Evolutionary conservation across 768 basidiomycete genomes (phyloP).

Genomic region (Podaxis mareebaensis): DNA sequence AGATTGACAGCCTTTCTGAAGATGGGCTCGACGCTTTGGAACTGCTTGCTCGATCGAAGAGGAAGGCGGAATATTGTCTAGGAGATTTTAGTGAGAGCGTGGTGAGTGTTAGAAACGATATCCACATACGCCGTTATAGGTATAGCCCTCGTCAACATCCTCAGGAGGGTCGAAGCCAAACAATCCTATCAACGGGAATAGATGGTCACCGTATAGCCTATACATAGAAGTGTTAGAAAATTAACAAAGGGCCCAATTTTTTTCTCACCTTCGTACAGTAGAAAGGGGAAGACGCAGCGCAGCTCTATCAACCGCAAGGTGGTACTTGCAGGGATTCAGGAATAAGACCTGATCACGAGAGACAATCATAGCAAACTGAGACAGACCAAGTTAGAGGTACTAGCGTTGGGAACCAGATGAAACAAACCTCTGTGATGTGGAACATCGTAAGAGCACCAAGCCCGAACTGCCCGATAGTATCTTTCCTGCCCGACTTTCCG

Average conservation of each 20-base stretch:
- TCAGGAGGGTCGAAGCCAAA: slow-evolving; percentile 26
- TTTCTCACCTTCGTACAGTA: slow-evolving; percentile 18
- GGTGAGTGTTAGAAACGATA: not conserved
- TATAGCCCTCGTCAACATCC: not conserved
- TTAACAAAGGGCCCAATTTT: not conserved
- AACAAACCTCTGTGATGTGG: slow-evolving; percentile 48
- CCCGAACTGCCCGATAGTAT: slow-evolving; percentile 53
- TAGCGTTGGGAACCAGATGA: not conserved
- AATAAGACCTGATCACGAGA: slow-evolving; percentile 36
- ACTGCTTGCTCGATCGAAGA: slow-evolving; percentile 32
- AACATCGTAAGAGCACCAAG: slow-evolving; percentile 54
- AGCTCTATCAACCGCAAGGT: slow-evolving; percentile 37
- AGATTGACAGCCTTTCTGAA: slow-evolving; percentile 22
- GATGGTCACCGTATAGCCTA: slow-evolving; percentile 45
- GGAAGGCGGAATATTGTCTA: slow-evolving; percentile 51
- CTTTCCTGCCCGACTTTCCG: slow-evolving; percentile 36
- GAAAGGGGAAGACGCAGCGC: slow-evolving; percentile 34
- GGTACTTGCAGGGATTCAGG: slow-evolving; percentile 44
- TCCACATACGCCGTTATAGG: slow-evolving; percentile 10
- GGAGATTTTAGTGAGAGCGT: not conserved
- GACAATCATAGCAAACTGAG: slow-evolving; percentile 33
- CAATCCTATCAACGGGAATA: slow-evolving; percentile 39
- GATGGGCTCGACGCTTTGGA: slow-evolving; percentile 22
- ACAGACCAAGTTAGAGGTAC: not conserved
- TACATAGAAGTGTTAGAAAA: not conserved